Base-by-base conservation (phyloP, 192 early-diverging fungal genomes). In the Diversispora eburnea region DNA sequence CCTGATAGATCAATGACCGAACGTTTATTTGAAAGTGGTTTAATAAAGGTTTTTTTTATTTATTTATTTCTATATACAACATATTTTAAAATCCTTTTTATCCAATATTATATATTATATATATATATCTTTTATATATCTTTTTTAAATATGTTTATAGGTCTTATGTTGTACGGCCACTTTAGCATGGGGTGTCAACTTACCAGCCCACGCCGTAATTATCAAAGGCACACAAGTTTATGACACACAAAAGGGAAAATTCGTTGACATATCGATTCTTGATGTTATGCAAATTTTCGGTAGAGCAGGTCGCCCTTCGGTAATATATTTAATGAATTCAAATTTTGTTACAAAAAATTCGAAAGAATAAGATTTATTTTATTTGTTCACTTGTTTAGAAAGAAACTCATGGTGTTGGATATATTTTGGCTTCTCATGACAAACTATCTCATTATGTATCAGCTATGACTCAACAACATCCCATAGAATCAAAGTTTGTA, bases 201-300 rank as follows among this genome's bases (percentile, higher is more conserved):
- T 99, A 76, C 96, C 96, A 1, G 98, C 98, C 10, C 96, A 97
- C 76, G 96, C 98, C 0, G 98, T 98, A 9, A 86, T 98, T 19
- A 98, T 99, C 80, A 98, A 98, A 80, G 98, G 96, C 45, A 99
- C 98, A 12, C 92, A 95, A 71, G 85, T 99, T 13, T 99, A 99
- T 79, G 90, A 94, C 67, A 83, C 96, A 22, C 88, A 95, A 63
- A 97, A 95, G 80, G 96, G 98, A 72, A 85, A 86, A 12, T 98
- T 95, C 81, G 89, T 93, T 3, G 98, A 99, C 74, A 83, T 99
- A 39, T 96, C 96, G 0, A 94, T 98, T 76, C 81, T 98, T 61
- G 98, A 99, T 79, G 98, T 99, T n/a, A 83, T 98, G 73, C 98
- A 99, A 83, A 99, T 99, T 70, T 98, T 99, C 79, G 98, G 96